Evolutionary conservation across 495 filamentous ascomycete genomes (phyloP).

Genomic region (Margaritispora aquatica): DNA sequence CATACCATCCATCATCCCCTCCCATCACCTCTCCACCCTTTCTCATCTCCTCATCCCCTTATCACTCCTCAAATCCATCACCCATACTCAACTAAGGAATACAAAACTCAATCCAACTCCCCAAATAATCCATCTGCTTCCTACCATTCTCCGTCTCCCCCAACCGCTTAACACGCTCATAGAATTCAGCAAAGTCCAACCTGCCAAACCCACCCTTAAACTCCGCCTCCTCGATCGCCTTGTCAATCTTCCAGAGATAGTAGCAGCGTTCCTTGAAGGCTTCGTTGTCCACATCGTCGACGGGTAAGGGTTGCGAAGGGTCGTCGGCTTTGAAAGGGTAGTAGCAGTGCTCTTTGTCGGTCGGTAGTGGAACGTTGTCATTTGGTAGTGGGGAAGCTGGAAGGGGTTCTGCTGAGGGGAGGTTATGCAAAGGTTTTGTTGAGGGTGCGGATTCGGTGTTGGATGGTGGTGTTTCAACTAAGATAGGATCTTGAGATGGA

Average conservation of each 20-base stretch:
- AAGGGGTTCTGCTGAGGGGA: too few species aligned
- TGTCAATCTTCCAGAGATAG: slow-evolving; percentile 51
- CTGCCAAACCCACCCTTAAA: slow-evolving; percentile 67
- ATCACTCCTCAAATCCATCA: neutral
- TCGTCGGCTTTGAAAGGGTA: too few species aligned
- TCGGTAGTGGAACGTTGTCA: too few species aligned
- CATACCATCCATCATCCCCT: too few species aligned
- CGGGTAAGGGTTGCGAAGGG: neutral
- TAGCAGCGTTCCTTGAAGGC: slow-evolving; percentile 27
- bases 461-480: too few species aligned
- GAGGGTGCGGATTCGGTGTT: too few species aligned
- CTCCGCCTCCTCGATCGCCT: slow-evolving; percentile 57
- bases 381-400: too few species aligned
- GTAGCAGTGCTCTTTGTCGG: too few species aligned
- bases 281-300: neutral
- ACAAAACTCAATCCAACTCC: slow-evolving; percentile 79
- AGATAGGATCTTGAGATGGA: neutral
- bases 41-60: neutral
- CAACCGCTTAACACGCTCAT: slow-evolving; percentile 51
- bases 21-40: neutral
- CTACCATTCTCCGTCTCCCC: slow-evolving; percentile 32
- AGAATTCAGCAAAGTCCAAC: slow-evolving; percentile 68
- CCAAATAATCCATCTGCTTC: slow-evolving; percentile 63
- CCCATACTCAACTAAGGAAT: slow-evolving; percentile 35
- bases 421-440: too few species aligned